A percentile compares a stretch with the other conserved stretches of the same genome.
These are phyloP conservation scores for Penicillium sclerotigenum DNA, from an alignment of 2,329 filamentous ascomycete genomes.

Conservation along the genomic window DNA sequence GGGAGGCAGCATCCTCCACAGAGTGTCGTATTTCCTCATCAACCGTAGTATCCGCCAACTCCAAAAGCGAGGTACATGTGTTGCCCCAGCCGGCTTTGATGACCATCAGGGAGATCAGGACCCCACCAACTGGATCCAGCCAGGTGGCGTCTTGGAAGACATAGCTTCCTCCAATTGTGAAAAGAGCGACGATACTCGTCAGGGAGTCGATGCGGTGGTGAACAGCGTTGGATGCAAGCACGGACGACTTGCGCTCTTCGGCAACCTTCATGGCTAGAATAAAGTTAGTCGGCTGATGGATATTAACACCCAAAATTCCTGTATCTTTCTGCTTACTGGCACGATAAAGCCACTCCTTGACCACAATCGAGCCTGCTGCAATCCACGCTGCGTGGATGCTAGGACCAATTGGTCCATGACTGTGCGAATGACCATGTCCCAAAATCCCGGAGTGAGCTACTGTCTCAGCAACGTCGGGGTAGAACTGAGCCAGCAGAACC, in stretches of 20 bases:
- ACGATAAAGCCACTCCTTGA: slow-evolving; percentile 97
- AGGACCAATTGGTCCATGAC: slow-evolving; percentile 60
- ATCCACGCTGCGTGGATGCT: slow-evolving; percentile 95
- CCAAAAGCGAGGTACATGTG: slow-evolving; percentile 74
- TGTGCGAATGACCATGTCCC: slow-evolving; percentile 61
- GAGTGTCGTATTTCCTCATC: slow-evolving; percentile 77
- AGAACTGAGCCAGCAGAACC: slow-evolving; percentile 69
- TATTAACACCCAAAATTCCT: not conserved
- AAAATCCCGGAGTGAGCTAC: slow-evolving; percentile 37
- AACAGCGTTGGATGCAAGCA: slow-evolving; percentile 91
- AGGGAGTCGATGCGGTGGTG: slow-evolving; percentile 96
- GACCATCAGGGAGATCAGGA: slow-evolving; percentile 90
- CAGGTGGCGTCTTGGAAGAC: slow-evolving; percentile 79
- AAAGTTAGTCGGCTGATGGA: slow-evolving; percentile 6
- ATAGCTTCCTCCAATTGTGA: slow-evolving; percentile 86
- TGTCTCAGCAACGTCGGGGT: slow-evolving; percentile 61
- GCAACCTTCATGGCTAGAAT: slow-evolving; percentile 85
- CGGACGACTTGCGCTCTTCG: slow-evolving; percentile 87
- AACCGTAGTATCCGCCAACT: slow-evolving; percentile 86
- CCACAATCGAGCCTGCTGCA: slow-evolving; percentile 78
- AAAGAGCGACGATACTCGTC: slow-evolving; percentile 87
- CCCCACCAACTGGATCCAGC: slow-evolving; percentile 89
- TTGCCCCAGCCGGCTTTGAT: slow-evolving; percentile 87
- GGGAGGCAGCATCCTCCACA: slow-evolving; percentile 63
- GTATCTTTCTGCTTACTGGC: slow-evolving; percentile 67